Conservation (phyloP, 805 yeast species). For the Kregervanrija fluxuum region DNA sequence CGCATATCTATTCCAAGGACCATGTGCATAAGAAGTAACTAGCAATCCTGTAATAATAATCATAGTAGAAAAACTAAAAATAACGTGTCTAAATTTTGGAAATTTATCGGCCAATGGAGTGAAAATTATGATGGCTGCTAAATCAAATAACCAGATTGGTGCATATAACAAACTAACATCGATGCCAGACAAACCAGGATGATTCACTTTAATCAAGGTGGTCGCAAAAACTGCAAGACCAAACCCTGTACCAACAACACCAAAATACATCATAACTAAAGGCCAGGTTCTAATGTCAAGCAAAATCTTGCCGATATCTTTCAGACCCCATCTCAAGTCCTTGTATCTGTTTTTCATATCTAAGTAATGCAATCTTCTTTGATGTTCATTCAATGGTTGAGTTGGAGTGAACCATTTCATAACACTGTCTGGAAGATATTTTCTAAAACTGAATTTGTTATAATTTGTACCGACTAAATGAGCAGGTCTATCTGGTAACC, state of each 20-base stretch:
- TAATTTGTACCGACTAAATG: conserved; percentile 15
- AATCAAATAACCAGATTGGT: conserved; percentile 86
- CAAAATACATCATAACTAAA: conserved; percentile 78
- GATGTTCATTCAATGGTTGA: conserved; percentile 47
- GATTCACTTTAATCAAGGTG: conserved; percentile 58
- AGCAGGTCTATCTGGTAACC: conserved; percentile 79
- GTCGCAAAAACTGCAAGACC: conserved; percentile 84
- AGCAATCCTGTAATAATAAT: conserved; percentile 70
- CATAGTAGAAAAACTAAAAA: conserved; percentile 55
- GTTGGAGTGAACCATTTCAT: conserved; percentile 18
- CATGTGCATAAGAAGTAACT: conserved; percentile 68
- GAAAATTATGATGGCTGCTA: conserved; percentile 62
- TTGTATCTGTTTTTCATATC: conserved; percentile 53
- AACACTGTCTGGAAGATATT: conserved; percentile 13
- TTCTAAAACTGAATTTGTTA: conserved; percentile 14
- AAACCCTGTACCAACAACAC: conserved; percentile 87
- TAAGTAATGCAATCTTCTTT: conserved; percentile 45
- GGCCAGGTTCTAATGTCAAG: conserved; percentile 73
- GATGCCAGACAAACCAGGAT: conserved; percentile 57
- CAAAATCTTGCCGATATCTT: conserved; percentile 48
- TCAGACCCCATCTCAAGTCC: conserved; percentile 47
- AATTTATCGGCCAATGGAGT: conserved; percentile 77
- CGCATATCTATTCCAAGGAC: conserved; percentile 70
- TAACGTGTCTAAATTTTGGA: conserved; percentile 49
- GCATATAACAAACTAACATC: conserved; percentile 72